phyloP scores from a whole-genome alignment of 768 basidiomycete genomes.

The Suillus alpinus region DNA sequence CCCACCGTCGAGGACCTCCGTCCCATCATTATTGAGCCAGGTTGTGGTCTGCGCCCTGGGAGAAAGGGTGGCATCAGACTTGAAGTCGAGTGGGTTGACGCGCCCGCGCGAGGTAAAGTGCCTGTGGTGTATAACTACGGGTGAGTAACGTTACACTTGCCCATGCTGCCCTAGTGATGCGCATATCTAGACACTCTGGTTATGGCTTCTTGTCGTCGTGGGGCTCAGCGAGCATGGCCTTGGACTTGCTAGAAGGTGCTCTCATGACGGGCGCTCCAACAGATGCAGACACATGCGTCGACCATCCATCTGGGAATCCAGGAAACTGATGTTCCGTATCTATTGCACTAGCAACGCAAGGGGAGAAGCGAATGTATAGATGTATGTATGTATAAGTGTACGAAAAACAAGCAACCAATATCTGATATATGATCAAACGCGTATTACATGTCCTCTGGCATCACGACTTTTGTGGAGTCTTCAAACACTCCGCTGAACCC shows the following conservation, averaged over 20 bases:
- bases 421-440: not conserved
- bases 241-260: constrained; percentile 45
- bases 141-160: constrained; percentile 31
- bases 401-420: not conserved
- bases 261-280: constrained; percentile 18
- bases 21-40: constrained; percentile 47
- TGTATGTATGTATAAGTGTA: not conserved
- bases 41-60: constrained; percentile 64
- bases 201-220: constrained; percentile 64
- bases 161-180: not conserved
- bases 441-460: not conserved
- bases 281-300: not conserved
- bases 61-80: constrained; percentile 68
- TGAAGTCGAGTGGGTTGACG: constrained; percentile 42
- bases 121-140: constrained; percentile 67
- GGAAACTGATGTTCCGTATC: not conserved
- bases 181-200: constrained; percentile 50
- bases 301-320: not conserved
- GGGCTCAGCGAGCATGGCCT: constrained; percentile 55
- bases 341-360: not conserved
- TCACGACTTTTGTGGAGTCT: not conserved
- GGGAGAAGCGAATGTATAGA: not conserved
- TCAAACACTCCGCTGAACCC: not conserved
- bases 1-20: constrained; percentile 51
- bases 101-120: constrained; percentile 27